Conservation (phyloP, 2,329 filamentous ascomycete species). For the Talaromyces funiculosus region DNA sequence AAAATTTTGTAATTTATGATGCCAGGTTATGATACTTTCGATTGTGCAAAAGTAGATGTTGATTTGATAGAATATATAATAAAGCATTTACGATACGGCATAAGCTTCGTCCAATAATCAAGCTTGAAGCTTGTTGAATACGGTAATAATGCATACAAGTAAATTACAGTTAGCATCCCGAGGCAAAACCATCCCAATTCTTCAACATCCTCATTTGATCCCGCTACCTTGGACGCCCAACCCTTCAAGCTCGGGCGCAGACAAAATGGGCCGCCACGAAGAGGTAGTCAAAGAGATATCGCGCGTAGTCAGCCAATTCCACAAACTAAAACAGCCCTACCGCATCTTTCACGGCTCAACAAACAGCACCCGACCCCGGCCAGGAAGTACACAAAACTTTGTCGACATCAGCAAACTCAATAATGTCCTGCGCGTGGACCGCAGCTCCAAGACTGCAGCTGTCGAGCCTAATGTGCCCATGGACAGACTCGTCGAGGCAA, state of each 20-base stretch:
- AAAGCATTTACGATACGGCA: background rate
- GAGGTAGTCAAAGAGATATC: conserved; percentile 12
- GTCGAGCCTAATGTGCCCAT: conserved; percentile 67
- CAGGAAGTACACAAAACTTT: conserved; percentile 5
- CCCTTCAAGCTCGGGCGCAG: background rate
- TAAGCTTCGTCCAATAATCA: background rate
- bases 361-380: conserved; percentile 63
- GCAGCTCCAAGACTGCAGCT: conserved; percentile 53
- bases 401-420: conserved; percentile 24
- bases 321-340: conserved; percentile 53
- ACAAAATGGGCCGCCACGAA: conserved; percentile 10
- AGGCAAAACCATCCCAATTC: background rate
- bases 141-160: background rate
- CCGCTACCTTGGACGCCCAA: background rate
- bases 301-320: conserved; percentile 24
- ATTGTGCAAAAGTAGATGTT: background rate
- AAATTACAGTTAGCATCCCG: conserved; percentile 3
- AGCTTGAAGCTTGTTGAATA: background rate
- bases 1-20: background rate
- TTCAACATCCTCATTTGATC: background rate
- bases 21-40: background rate
- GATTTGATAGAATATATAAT: background rate
- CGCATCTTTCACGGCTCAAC: conserved; percentile 73
- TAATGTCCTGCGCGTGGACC: conserved; percentile 13
- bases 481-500: conserved; percentile 57